These are phyloP conservation scores for Thielaviopsis cerberus DNA, from an alignment of 2,329 filamentous ascomycete genomes.

Conservation along the genomic window DNA sequence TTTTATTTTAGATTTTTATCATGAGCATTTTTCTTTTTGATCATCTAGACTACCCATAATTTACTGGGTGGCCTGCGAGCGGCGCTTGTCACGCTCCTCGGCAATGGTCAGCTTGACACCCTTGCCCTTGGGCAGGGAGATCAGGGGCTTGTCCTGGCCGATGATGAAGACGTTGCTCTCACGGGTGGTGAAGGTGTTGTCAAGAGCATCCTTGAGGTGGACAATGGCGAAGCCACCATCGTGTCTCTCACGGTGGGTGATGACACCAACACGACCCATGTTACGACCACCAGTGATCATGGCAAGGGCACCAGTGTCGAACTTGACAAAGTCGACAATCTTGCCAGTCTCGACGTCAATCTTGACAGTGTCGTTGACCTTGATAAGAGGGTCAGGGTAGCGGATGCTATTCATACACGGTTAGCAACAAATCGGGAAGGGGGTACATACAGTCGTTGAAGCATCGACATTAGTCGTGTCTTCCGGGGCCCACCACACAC, in stretches of 20 bases:
- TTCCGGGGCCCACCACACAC: neutral
- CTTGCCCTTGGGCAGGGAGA: constrained; percentile 99
- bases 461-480: constrained; percentile 19
- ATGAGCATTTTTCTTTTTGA: constrained; percentile 7
- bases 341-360: constrained; percentile 93
- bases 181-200: constrained; percentile 99
- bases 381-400: constrained; percentile 95
- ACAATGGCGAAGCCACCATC: constrained; percentile 99
- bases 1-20: constrained; percentile 7
- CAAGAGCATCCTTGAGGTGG: constrained; percentile 98
- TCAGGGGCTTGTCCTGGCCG: constrained; percentile 95
- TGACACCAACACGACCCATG: constrained; percentile 99
- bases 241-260: constrained; percentile 99
- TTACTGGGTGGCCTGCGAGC: constrained; percentile 44
- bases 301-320: constrained; percentile 93
- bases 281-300: constrained; percentile 99
- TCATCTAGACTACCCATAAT: constrained; percentile 10
- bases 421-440: constrained; percentile 22
- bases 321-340: constrained; percentile 94
- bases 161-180: constrained; percentile 99
- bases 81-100: constrained; percentile 96
- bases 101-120: constrained; percentile 99
- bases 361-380: constrained; percentile 99
- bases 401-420: constrained; percentile 54
- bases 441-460: constrained; percentile 36